Conservation (phyloP, 2,329 filamentous ascomycete species). For the Sporothrix globosa region DNA sequence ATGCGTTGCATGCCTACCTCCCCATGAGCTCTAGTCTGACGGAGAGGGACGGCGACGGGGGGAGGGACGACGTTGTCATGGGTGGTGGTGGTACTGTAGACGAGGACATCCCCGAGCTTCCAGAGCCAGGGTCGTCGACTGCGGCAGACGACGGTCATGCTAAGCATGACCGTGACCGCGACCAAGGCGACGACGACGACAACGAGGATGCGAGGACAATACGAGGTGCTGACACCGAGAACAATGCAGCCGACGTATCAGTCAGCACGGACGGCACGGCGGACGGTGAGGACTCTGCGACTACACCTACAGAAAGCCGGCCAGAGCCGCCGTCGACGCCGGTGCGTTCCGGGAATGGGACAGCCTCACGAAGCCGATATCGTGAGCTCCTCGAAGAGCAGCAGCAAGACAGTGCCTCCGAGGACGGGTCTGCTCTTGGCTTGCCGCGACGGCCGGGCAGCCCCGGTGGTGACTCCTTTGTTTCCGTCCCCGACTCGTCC, state of each 20-base stretch:
- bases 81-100: slow-evolving; percentile 11
- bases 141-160: neutral
- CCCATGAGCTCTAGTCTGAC: slow-evolving; percentile 37
- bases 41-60: slow-evolving; percentile 35
- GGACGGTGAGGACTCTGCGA: neutral
- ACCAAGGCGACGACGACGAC: slow-evolving; percentile 43
- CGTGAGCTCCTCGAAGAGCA: slow-evolving; percentile 50
- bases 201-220: slow-evolving; percentile 52
- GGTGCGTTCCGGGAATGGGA: slow-evolving; percentile 41
- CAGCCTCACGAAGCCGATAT: slow-evolving; percentile 48
- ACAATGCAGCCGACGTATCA: neutral
- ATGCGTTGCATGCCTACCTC: slow-evolving; percentile 35
- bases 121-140: neutral
- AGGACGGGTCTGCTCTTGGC: slow-evolving; percentile 56
- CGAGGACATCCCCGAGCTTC: slow-evolving; percentile 34
- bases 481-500: slow-evolving; percentile 79
- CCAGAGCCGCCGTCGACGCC: slow-evolving; percentile 38
- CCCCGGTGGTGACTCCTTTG: slow-evolving; percentile 63
- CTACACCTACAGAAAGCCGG: slow-evolving; percentile 43
- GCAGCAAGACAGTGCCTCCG: slow-evolving; percentile 53
- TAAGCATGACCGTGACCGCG: neutral
- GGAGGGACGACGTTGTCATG: slow-evolving; percentile 27
- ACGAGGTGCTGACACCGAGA: slow-evolving; percentile 44
- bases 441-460: slow-evolving; percentile 63
- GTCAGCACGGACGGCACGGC: neutral